Conservation (phyloP, 1,139 yeast species). For the Wickerhamiella pararugosa region DNA sequence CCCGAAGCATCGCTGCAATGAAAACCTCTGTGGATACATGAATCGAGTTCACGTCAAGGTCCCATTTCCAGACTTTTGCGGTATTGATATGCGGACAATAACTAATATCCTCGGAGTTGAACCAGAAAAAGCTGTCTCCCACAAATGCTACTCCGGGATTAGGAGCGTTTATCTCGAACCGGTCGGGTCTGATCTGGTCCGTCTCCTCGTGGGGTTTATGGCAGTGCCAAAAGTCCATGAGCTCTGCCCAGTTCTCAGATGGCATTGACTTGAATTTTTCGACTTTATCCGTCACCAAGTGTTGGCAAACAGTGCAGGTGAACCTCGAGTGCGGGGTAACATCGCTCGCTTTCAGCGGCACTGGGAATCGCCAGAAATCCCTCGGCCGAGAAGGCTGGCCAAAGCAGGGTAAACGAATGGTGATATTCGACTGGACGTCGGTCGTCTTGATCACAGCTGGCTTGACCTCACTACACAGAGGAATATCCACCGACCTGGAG, state of each 20-base stretch:
- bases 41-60: conserved; percentile 24
- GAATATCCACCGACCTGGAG: too few species aligned
- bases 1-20: conserved; percentile 11
- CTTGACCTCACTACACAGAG: too few species aligned
- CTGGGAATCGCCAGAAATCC: not conserved
- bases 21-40: conserved; percentile 8
- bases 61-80: conserved; percentile 48
- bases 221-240: conserved; percentile 98
- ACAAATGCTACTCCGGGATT: conserved; percentile 31
- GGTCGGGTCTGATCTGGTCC: conserved; percentile 17
- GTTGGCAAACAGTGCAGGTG: not conserved
- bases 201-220: conserved; percentile 54
- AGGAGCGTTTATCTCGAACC: conserved; percentile 32
- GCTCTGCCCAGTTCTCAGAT: conserved; percentile 82
- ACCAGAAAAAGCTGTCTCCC: conserved; percentile 43
- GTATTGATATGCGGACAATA: conserved; percentile 14
- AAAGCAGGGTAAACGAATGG: too few species aligned
- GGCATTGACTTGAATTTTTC: conserved; percentile 48
- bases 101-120: conserved; percentile 23
- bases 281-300: not conserved
- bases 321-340: not conserved
- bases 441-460: too few species aligned
- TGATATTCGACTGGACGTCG: too few species aligned
- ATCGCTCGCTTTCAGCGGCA: conserved; percentile 5
- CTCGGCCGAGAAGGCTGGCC: too few species aligned